A percentile compares a stretch with the other conserved stretches of the same genome.
Conservation (phyloP, 441 rosid genomes). For the California macrophylla region DNA sequence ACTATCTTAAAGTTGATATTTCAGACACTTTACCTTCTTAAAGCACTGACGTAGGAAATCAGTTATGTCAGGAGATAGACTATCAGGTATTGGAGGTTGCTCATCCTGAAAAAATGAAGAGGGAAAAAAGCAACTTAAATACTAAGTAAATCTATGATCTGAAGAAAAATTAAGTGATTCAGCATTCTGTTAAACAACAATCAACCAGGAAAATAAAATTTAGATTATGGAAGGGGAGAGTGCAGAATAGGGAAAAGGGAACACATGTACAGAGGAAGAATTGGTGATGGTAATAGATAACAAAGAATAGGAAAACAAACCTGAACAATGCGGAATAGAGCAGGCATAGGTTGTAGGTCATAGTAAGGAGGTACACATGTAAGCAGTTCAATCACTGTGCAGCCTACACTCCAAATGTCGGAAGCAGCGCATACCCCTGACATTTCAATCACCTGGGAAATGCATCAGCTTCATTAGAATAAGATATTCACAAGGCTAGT, state of each 20-base stretch:
- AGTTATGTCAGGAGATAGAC: constrained; percentile 83
- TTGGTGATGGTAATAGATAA: not conserved
- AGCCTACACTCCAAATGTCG: constrained; percentile 99
- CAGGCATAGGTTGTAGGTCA: constrained; percentile 99
- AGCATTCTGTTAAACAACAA: constrained; percentile 4
- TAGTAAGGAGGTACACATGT: constrained; percentile 97
- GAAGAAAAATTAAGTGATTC: not conserved
- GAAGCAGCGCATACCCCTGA: constrained; percentile 99
- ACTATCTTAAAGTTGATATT: not conserved
- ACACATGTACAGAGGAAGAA: constrained; percentile 13
- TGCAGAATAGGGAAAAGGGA: not conserved
- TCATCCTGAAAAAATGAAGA: constrained; percentile 47
- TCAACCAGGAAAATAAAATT: constrained; percentile 5
- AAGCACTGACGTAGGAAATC: constrained; percentile 90
- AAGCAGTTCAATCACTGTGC: constrained; percentile 94
- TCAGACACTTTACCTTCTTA: constrained; percentile 59
- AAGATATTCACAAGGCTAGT: constrained; percentile 8
- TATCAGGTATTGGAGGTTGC: constrained; percentile 95
- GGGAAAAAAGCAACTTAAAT: not conserved
- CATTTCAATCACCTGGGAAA: constrained; percentile 92
- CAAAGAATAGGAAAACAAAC: constrained; percentile 29
- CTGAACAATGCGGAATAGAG: constrained; percentile 98
- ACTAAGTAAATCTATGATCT: not conserved
- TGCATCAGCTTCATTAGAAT: constrained; percentile 17
- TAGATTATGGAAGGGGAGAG: not conserved